A percentile compares a stretch with the other conserved stretches of the same genome.
These are phyloP conservation scores for Yamadazyma endophytica DNA, from an alignment of 805 yeast genomes.

Conservation along the genomic window DNA sequence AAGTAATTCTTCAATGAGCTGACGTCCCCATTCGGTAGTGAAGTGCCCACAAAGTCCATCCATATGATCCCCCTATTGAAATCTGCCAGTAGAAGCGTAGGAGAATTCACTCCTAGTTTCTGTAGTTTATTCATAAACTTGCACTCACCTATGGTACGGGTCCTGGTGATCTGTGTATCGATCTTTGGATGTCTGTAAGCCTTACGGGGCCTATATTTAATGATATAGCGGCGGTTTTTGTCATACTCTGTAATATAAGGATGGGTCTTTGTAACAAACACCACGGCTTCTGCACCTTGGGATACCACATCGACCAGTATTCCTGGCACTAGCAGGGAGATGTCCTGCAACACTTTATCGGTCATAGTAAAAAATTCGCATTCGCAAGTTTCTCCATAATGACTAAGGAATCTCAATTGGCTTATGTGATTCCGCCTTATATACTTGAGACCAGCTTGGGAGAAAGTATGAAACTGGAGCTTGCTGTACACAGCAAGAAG, in stretches of 20 bases:
- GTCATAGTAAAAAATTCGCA: constrained; percentile 43
- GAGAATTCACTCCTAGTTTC: constrained; percentile 61
- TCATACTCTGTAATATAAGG: constrained; percentile 47
- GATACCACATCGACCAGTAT: constrained; percentile 56
- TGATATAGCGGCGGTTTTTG: constrained; percentile 35
- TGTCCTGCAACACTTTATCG: constrained; percentile 41
- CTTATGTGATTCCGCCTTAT: constrained; percentile 41
- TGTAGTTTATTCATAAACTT: constrained; percentile 60
- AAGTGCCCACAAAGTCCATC: constrained; percentile 77
- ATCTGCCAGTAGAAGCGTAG: constrained; percentile 73
- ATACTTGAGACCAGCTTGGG: constrained; percentile 36
- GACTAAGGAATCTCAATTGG: constrained; percentile 12
- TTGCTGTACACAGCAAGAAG: no score
- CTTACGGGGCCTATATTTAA: constrained; percentile 86
- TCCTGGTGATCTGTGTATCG: constrained; percentile 71
- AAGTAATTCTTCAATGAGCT: constrained; percentile 71
- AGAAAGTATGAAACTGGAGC: no score
- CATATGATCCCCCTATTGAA: constrained; percentile 74
- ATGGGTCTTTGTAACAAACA: constrained; percentile 58
- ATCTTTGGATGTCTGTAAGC: constrained; percentile 84
- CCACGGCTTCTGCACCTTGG: constrained; percentile 91
- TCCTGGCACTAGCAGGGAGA: constrained; percentile 45
- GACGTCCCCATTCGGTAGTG: constrained; percentile 45
- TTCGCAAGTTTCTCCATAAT: no score
- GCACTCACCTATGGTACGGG: constrained; percentile 81